Conservation (phyloP, 2,329 filamentous ascomycete genomes). For the Monosporascus sp. region DNA sequence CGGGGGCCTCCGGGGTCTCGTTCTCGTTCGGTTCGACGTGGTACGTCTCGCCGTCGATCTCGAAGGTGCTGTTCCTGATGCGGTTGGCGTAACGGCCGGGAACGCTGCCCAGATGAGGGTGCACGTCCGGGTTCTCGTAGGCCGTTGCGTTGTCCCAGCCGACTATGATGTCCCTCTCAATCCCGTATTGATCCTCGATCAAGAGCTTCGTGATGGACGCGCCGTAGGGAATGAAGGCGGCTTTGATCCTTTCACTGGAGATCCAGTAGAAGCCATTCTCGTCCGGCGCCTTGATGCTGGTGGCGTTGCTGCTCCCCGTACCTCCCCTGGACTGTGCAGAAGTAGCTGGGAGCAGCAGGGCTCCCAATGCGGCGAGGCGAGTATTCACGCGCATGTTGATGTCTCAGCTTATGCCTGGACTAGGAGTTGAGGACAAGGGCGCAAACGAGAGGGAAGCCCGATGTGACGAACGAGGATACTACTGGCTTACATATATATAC, state of each 20-base stretch:
- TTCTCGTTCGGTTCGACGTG: conserved; percentile 61
- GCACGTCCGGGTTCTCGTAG: conserved; percentile 58
- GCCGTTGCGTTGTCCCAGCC: conserved; percentile 73
- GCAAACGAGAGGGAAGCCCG: not conserved
- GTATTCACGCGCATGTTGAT: conserved; percentile 23
- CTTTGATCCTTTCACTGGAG: conserved; percentile 59
- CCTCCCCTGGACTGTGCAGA: conserved; percentile 21
- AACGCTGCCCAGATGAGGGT: conserved; percentile 68
- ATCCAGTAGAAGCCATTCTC: conserved; percentile 68
- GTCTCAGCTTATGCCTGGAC: not conserved
- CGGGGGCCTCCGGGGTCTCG: conserved; percentile 41
- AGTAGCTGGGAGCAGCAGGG: conserved; percentile 25
- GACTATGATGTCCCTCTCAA: conserved; percentile 64
- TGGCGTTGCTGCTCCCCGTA: conserved; percentile 12
- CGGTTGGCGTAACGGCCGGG: conserved; percentile 77
- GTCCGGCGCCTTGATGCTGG: conserved; percentile 38
- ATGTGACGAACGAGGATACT: not conserved
- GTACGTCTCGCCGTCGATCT: conserved; percentile 58
- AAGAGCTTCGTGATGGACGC: conserved; percentile 68
- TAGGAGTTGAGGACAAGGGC: not conserved
- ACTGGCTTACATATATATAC: not conserved
- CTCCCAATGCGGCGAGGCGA: conserved; percentile 22
- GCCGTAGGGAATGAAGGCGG: conserved; percentile 68
- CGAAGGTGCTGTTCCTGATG: conserved; percentile 71
- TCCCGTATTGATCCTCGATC: conserved; percentile 62